Conservation (phyloP, 805 yeast genomes). For the Hermanozyma aechmeae region DNA sequence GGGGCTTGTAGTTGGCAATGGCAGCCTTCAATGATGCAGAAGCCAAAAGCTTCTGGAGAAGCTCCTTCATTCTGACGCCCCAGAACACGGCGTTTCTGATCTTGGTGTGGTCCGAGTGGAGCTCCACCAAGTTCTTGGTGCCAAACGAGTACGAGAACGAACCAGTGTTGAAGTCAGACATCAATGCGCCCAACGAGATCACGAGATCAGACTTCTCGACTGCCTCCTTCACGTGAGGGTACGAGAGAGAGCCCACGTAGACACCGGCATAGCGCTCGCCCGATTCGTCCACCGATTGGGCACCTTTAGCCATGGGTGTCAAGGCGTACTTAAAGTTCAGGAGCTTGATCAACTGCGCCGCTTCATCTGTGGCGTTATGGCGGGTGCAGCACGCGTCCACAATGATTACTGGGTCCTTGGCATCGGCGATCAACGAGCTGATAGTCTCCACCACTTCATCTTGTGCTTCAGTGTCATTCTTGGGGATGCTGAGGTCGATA, state of each 20-base stretch:
- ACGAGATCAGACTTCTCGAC: slow-evolving; percentile 71
- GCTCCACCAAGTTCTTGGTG: slow-evolving; percentile 67
- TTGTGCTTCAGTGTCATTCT: slow-evolving; percentile 7
- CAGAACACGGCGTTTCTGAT: slow-evolving; percentile 63
- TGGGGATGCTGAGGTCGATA: slow-evolving; percentile 7
- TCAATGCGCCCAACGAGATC: slow-evolving; percentile 70
- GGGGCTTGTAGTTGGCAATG: slow-evolving; percentile 7
- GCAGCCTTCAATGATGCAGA: slow-evolving; percentile 3
- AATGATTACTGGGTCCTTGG: slow-evolving; percentile 12
- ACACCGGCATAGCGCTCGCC: slow-evolving; percentile 13
- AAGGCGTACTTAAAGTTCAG: slow-evolving; percentile 12
- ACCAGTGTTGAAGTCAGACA: slow-evolving; percentile 88
- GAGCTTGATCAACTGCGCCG: slow-evolving; percentile 8
- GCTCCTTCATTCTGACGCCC: slow-evolving; percentile 60
- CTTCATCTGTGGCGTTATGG: slow-evolving; percentile 11
- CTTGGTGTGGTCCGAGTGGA: slow-evolving; percentile 70
- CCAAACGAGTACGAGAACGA: slow-evolving; percentile 70
- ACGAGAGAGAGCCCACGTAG: slow-evolving; percentile 74
- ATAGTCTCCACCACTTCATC: slow-evolving; percentile 6
- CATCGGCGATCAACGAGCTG: slow-evolving; percentile 3
- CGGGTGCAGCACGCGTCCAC: slow-evolving; percentile 15
- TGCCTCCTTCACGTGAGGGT: slow-evolving; percentile 60
- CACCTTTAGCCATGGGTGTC: slow-evolving; percentile 18
- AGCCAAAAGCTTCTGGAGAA: slow-evolving; percentile 15
- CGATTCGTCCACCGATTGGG: slow-evolving; percentile 10